phyloP scores from a whole-genome alignment of 1,284 basidiomycete genomes.

The Cutaneotrichosporon mucoides region DNA sequence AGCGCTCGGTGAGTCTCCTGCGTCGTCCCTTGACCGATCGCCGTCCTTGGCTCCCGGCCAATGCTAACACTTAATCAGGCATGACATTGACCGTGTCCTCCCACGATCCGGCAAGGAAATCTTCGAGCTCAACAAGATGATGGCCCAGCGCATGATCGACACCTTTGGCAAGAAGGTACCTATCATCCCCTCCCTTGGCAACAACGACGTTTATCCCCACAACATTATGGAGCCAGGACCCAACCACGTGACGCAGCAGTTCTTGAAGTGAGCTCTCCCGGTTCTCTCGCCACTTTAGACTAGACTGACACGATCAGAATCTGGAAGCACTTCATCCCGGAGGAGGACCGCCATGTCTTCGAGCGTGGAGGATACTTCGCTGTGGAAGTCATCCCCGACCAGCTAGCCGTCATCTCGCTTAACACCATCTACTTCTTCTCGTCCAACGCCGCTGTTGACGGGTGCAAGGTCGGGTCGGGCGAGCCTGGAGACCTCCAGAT shows the following conservation, averaged over 20 bases:
- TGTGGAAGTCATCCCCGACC: slow-evolving; percentile 71
- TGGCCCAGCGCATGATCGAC: slow-evolving; percentile 65
- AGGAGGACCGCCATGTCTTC: slow-evolving; percentile 72
- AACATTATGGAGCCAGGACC: slow-evolving; percentile 62
- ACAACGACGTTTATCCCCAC: slow-evolving; percentile 84
- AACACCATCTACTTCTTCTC: slow-evolving; percentile 94
- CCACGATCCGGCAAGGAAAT: slow-evolving; percentile 81
- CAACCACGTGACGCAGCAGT: slow-evolving; percentile 71
- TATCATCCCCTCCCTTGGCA: slow-evolving; percentile 81
- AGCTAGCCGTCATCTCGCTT: slow-evolving; percentile 74
- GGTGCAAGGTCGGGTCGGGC: slow-evolving; percentile 58
- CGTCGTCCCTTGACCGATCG: too few relatives aligned
- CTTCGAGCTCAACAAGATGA: slow-evolving; percentile 65
- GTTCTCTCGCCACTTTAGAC: not conserved
- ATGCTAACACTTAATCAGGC: slow-evolving; percentile 53
- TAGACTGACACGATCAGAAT: slow-evolving; percentile 55
- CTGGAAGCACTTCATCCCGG: slow-evolving; percentile 79
- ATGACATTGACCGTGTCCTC: slow-evolving; percentile 76
- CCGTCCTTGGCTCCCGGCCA: not conserved
- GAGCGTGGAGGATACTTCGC: slow-evolving; percentile 80
- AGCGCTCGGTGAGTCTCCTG: slow-evolving; percentile 64
- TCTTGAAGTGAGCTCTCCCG: slow-evolving; percentile 56
- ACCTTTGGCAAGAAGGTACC: slow-evolving; percentile 71
- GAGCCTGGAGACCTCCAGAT: slow-evolving; percentile 81
- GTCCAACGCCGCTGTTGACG: slow-evolving; percentile 65